These are phyloP conservation scores for Geranium rotundifolium DNA, from an alignment of 345 rosid genomes.

Conservation along the genomic window DNA sequence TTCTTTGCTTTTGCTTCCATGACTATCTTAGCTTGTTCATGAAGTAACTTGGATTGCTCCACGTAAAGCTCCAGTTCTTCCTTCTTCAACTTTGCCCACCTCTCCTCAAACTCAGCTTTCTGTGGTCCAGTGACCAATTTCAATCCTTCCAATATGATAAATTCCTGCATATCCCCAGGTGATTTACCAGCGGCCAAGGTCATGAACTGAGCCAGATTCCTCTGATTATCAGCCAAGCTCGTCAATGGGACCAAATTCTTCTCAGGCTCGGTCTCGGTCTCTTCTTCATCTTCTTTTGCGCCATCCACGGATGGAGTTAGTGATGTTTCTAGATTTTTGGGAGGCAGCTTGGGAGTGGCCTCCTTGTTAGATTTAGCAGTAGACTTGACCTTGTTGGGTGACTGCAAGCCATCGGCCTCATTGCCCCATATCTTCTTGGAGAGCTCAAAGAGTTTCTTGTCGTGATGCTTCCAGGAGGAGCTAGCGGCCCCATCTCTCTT, in stretches of 20 bases:
- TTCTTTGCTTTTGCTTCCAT: conserved; percentile 3
- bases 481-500: neutral
- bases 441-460: conserved; percentile 6
- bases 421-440: conserved; percentile 9
- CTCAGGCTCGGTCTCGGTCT: no score
- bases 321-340: no score
- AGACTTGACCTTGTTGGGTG: neutral
- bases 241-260: no score
- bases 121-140: neutral
- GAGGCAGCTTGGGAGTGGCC: neutral
- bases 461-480: neutral
- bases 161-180: neutral
- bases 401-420: neutral
- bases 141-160: conserved; percentile 2
- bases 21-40: neutral
- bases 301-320: no score
- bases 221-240: neutral
- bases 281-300: no score
- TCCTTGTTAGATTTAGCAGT: neutral
- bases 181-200: no score
- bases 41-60: conserved; percentile 7
- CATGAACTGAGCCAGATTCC: neutral
- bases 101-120: conserved; percentile 7
- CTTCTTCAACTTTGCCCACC: conserved; percentile 5
- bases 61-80: conserved; percentile 9